These are phyloP conservation scores for Pseudogymnoascus sp. DNA, from an alignment of 2,329 filamentous ascomycete species.

Conservation along the genomic window DNA sequence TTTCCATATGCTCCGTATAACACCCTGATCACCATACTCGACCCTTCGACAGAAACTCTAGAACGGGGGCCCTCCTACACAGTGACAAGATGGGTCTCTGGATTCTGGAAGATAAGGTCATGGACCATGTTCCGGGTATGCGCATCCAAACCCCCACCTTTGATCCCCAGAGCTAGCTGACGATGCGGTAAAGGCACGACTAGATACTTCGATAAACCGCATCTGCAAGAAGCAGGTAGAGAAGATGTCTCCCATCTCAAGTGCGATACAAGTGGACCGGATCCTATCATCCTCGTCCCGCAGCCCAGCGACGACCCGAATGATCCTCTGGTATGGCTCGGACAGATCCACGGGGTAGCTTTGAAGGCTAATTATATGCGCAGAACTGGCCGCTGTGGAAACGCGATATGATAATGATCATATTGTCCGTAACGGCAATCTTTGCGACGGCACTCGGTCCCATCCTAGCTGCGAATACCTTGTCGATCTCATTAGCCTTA, in stretches of 20 bases:
- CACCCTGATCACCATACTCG: conserved; percentile 4
- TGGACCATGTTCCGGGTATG: conserved; percentile 67
- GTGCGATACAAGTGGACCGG: conserved; percentile 57
- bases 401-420: conserved; percentile 69
- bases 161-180: background rate
- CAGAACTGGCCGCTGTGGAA: conserved; percentile 81
- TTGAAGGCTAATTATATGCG: conserved; percentile 15
- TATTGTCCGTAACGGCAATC: conserved; percentile 72
- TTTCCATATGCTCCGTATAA: background rate
- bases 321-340: conserved; percentile 60
- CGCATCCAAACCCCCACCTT: conserved; percentile 5
- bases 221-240: conserved; percentile 33
- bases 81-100: conserved; percentile 56
- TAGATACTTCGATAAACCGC: conserved; percentile 54
- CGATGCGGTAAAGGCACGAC: conserved; percentile 42
- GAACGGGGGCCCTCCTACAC: background rate
- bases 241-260: conserved; percentile 49
- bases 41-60: conserved; percentile 9
- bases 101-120: conserved; percentile 58
- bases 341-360: background rate
- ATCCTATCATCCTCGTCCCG: conserved; percentile 73
- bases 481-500: conserved; percentile 66
- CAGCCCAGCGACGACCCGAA: conserved; percentile 88
- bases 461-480: conserved; percentile 79
- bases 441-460: conserved; percentile 79